phyloP scores from a whole-genome alignment of 2,329 filamentous ascomycete genomes.

The Colletotrichum sojae region DNA sequence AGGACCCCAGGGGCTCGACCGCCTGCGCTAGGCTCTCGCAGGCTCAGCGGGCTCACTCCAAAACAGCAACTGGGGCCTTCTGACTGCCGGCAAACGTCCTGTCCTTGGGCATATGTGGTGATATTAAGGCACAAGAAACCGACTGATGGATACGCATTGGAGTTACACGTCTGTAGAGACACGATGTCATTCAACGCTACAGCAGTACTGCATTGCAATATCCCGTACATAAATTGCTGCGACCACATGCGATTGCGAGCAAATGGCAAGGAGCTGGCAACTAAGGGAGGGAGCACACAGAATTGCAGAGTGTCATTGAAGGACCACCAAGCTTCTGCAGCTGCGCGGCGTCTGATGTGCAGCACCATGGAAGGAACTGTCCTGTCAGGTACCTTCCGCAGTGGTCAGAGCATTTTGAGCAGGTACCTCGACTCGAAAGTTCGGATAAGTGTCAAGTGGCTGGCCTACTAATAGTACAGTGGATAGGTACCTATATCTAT shows the following conservation, averaged over 20 bases:
- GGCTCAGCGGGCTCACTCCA: constrained; percentile 27
- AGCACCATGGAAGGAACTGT: neutral
- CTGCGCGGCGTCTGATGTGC: constrained; percentile 28
- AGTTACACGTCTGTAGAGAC: constrained; percentile 6
- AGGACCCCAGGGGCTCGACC: neutral
- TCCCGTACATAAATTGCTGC: neutral
- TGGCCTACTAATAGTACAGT: neutral
- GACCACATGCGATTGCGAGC: neutral
- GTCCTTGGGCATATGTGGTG: constrained; percentile 29
- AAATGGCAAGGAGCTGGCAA: neutral
- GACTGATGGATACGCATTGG: constrained; percentile 32
- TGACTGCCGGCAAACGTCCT: constrained; percentile 27
- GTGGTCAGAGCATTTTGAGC: neutral
- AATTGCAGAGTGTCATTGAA: constrained; percentile 6
- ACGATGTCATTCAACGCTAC: neutral
- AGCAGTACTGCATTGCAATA: neutral
- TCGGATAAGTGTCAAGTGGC: constrained; percentile 2
- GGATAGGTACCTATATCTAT: neutral
- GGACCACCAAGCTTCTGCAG: constrained; percentile 16
- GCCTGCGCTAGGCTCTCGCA: neutral
- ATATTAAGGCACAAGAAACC: constrained; percentile 36
- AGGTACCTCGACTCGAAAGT: neutral
- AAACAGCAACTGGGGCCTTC: constrained; percentile 28
- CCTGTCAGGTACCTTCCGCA: neutral
- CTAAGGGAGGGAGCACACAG: neutral